These are phyloP conservation scores for Aspergillus sp. DNA, from an alignment of 2,329 filamentous ascomycete genomes.

Conservation along the genomic window DNA sequence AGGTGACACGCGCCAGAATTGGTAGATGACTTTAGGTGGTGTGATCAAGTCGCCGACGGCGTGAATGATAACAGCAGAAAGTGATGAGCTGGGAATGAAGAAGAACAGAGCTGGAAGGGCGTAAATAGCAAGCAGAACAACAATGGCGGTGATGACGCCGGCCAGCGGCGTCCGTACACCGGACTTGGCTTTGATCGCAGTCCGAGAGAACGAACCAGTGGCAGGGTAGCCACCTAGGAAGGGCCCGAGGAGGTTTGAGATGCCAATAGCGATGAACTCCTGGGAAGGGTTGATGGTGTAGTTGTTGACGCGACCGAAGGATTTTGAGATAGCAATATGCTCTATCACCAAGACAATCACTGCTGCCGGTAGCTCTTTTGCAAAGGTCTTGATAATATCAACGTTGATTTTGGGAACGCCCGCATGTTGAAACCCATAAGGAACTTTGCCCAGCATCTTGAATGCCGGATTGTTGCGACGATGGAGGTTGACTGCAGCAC, in stretches of 20 bases:
- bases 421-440: conserved; percentile 81
- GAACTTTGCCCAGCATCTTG: conserved; percentile 73
- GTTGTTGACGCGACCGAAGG: conserved; percentile 91
- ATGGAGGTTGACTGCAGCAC: conserved; percentile 77
- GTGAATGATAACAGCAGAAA: conserved; percentile 90
- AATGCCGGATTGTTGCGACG: conserved; percentile 66
- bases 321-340: conserved; percentile 95
- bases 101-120: conserved; percentile 84
- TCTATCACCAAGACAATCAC: conserved; percentile 93
- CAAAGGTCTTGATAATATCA: conserved; percentile 68
- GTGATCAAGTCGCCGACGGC: conserved; percentile 91
- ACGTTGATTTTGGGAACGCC: conserved; percentile 69
- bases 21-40: conserved; percentile 83
- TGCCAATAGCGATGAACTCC: conserved; percentile 88
- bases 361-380: conserved; percentile 73
- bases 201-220: conserved; percentile 92
- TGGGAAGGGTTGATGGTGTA: conserved; percentile 94
- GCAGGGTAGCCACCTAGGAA: conserved; percentile 89
- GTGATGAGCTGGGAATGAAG: conserved; percentile 79
- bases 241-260: conserved; percentile 83
- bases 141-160: conserved; percentile 78
- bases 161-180: conserved; percentile 88
- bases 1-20: conserved; percentile 91
- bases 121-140: conserved; percentile 88
- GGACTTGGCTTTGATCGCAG: conserved; percentile 94